Evolutionary conservation across 768 basidiomycete genomes (phyloP), one percentile per base, ranked within the genome.

Genomic region (Macrocybe gigantea): DNA sequence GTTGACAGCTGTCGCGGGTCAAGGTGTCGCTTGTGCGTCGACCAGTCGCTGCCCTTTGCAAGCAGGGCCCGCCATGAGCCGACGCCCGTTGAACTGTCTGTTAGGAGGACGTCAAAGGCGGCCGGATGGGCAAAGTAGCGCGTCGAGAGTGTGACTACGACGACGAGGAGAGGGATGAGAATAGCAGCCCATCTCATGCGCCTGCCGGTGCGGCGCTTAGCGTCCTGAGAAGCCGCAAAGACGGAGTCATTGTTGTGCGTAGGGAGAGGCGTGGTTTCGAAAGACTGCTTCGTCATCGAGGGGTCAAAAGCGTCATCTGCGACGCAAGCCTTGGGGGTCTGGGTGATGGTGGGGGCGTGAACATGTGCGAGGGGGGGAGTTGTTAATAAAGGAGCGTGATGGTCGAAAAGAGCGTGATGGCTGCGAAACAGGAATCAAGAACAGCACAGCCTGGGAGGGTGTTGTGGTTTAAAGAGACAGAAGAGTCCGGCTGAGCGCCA

Each of bases 91-190:
- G 63, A 62, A 38, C 59, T 46, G 49, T 53, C 40, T 47, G 53
- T 51, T 35, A 63, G 62, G 51, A 74, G 58, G 32, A 70, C 55
- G 57, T 78, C 74, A 52, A 79, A 67, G 31, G 68, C 63, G 38
- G 63, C 67, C 32, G 74, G 76, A 54, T 76, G 80, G 7, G 72
- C 60, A 49, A 74, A 38, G 60, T 71, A 81, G n/a, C 68, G 77
- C 11, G 77, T 75, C 9, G 72, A 76, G 2, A 68, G 57, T 8
- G 80, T 78, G 50, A 86, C 70, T 38, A 81, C 47, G 35, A 83
- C 58, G 43, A 88, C 71, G 5, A 69, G 53, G 7, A 82, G 53
- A 2, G 85, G 85, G 2, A 84, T 68, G 33, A 82, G 52, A 37
- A 86, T 46, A 46, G 81, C 71, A 1, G 77, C 69, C 75, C 74